A percentile compares a stretch with the other conserved stretches of the same genome.
phyloP scores from a whole-genome alignment of 164 flowering plant species.

The Litsea cubeba region DNA sequence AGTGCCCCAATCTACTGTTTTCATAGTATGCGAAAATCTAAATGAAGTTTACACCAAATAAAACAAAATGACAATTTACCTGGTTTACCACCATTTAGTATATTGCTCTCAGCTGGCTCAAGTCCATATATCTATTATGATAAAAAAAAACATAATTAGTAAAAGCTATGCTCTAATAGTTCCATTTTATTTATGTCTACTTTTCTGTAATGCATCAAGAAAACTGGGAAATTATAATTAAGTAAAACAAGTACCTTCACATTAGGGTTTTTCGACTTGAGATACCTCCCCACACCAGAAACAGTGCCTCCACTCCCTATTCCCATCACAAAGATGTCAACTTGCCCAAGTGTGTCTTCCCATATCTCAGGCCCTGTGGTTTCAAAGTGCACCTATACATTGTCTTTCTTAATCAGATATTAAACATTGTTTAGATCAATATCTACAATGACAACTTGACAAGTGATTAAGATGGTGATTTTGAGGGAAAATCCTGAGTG shows the following conservation, averaged over 20 bases:
- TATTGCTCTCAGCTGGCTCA: slow-evolving; percentile 89
- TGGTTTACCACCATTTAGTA: slow-evolving; percentile 93
- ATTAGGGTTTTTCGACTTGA: slow-evolving; percentile 84
- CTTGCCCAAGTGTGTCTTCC: slow-evolving; percentile 86
- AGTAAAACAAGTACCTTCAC: slow-evolving; percentile 57
- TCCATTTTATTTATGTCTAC: background rate
- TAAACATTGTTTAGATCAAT: background rate
- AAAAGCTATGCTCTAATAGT: background rate
- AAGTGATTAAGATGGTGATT: too few relatives aligned
- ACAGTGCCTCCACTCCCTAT: slow-evolving; percentile 98
- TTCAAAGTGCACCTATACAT: slow-evolving; percentile 80
- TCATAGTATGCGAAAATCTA: background rate
- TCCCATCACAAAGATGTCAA: slow-evolving; percentile 96
- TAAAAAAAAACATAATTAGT: background rate
- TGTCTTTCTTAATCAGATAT: background rate
- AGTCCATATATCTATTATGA: slow-evolving; percentile 71
- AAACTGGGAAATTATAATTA: background rate
- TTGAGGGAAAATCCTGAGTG: too few relatives aligned
- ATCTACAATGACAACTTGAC: too few relatives aligned
- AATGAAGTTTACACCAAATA: background rate
- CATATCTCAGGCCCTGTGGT: slow-evolving; percentile 98
- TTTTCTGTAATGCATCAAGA: background rate
- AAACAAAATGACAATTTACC: slow-evolving; percentile 31
- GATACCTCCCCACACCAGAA: slow-evolving; percentile 84
- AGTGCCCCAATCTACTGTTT: too few relatives aligned